These are phyloP conservation scores for Sporothrix phasma DNA, from an alignment of 2,329 filamentous ascomycete species.

Conservation along the genomic window DNA sequence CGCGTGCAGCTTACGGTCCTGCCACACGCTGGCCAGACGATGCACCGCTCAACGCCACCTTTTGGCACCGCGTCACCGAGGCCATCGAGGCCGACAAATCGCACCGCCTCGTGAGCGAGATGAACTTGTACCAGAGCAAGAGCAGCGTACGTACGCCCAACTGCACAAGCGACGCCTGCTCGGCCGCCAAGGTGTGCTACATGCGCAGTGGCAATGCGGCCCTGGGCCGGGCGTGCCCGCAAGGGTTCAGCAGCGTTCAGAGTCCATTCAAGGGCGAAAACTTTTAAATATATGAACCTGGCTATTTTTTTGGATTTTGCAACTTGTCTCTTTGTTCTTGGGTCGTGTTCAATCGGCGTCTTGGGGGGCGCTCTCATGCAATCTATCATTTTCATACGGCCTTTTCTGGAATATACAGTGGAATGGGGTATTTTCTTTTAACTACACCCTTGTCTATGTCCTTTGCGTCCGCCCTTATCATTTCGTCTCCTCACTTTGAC, in stretches of 20 bases:
- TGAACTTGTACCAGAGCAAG: conserved; percentile 30
- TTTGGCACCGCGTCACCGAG: conserved; percentile 35
- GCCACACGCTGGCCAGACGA: conserved; percentile 32
- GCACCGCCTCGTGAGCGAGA: conserved; percentile 34
- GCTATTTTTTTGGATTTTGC: background rate
- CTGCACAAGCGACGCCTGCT: conserved; percentile 32
- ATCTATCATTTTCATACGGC: background rate
- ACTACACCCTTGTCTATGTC: background rate
- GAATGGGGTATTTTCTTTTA: background rate
- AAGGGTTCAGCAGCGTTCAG: conserved; percentile 37
- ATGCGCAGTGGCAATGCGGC: conserved; percentile 46
- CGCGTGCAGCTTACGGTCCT: conserved; percentile 42
- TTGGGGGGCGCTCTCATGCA: background rate
- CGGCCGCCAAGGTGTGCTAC: conserved; percentile 46
- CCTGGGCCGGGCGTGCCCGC: conserved; percentile 40
- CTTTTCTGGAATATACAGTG: background rate
- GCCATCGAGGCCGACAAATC: conserved; percentile 28
- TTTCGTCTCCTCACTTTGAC: background rate
- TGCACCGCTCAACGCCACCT: conserved; percentile 38
- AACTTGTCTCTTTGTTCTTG: background rate
- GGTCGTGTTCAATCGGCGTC: background rate
- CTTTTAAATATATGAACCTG: conserved; percentile 20
- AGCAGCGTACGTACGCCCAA: conserved; percentile 28
- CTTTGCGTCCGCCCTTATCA: background rate
- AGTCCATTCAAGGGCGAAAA: conserved; percentile 28